Percentiles rank a stretch among this genome's conserved stretches.
Conservation (phyloP, 805 yeast species). For the Yarrowia keelungensis region DNA sequence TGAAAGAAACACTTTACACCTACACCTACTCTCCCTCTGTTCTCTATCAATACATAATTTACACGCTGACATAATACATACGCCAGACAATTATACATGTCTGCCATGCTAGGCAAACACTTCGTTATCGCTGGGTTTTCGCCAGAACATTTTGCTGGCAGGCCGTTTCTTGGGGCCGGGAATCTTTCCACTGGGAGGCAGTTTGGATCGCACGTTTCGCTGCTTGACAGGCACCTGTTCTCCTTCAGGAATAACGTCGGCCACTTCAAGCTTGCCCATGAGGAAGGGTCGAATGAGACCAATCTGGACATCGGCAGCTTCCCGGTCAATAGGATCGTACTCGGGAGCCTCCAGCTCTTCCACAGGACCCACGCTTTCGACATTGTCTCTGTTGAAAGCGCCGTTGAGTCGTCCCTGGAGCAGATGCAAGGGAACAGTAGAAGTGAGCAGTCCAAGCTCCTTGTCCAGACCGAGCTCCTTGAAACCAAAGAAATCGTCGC, state of each 20-base stretch:
- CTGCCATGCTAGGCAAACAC: constrained; percentile 15
- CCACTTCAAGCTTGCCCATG: constrained; percentile 45
- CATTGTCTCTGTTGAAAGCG: constrained; percentile 48
- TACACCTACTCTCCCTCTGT: too few relatives aligned
- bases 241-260: constrained; percentile 64
- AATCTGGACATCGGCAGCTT: constrained; percentile 60
- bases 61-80: constrained; percentile 10
- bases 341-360: constrained; percentile 60
- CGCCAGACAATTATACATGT: constrained; percentile 22
- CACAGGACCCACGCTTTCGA: constrained; percentile 53
- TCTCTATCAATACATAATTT: constrained; percentile 34
- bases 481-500: constrained; percentile 94
- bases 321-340: constrained; percentile 60
- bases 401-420: constrained; percentile 73
- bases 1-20: too few relatives aligned
- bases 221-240: constrained; percentile 84
- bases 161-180: constrained; percentile 50
- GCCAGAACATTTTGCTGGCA: constrained; percentile 35
- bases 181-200: constrained; percentile 92
- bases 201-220: constrained; percentile 73
- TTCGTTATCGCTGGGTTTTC: constrained; percentile 23
- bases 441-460: constrained; percentile 83
- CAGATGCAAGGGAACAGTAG: constrained; percentile 88
- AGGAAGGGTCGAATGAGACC: constrained; percentile 66
- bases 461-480: constrained; percentile 90